phyloP scores from a whole-genome alignment of 2,329 filamentous ascomycete genomes.

The Cadophora luteo-olivacea region DNA sequence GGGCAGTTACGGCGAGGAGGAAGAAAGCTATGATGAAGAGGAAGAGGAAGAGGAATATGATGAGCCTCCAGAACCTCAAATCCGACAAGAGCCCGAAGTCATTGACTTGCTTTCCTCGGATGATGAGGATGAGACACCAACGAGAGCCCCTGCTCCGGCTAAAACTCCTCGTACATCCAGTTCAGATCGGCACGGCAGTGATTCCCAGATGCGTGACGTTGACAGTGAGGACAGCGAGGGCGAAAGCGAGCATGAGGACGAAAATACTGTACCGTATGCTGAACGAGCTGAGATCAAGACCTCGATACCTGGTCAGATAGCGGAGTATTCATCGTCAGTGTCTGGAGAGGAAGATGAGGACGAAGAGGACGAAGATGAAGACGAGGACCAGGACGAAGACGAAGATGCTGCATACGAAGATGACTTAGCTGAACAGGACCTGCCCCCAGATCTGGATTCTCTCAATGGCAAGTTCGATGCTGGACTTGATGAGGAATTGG shows the following conservation, averaged over 20 bases:
- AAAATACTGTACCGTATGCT: constrained; percentile 12
- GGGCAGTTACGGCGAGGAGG: constrained; percentile 26
- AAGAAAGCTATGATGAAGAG: constrained; percentile 37
- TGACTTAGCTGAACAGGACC: constrained; percentile 9
- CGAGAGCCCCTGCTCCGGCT: background rate
- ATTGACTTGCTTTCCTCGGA: constrained; percentile 46
- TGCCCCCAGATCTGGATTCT: background rate
- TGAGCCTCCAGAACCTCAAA: constrained; percentile 17
- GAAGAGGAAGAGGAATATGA: constrained; percentile 39
- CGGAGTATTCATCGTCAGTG: background rate
- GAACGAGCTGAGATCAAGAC: constrained; percentile 21
- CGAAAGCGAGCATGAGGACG: constrained; percentile 18
- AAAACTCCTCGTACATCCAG: constrained; percentile 15
- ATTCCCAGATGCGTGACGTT: constrained; percentile 24
- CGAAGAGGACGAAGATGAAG: constrained; percentile 11
- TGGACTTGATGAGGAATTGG: background rate
- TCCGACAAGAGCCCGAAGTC: constrained; percentile 35
- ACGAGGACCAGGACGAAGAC: constrained; percentile 15
- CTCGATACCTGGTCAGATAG: constrained; percentile 1
- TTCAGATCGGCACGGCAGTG: constrained; percentile 34
- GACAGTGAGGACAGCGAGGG: constrained; percentile 20
- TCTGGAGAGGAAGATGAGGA: background rate
- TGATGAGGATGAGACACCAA: constrained; percentile 40
- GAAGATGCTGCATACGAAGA: constrained; percentile 3
- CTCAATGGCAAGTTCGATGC: background rate